A percentile compares a stretch with the other conserved stretches of the same genome.
These are phyloP conservation scores for Paulownia fortunei DNA, from an alignment of 257 asterid genomes.

Conservation along the genomic window DNA sequence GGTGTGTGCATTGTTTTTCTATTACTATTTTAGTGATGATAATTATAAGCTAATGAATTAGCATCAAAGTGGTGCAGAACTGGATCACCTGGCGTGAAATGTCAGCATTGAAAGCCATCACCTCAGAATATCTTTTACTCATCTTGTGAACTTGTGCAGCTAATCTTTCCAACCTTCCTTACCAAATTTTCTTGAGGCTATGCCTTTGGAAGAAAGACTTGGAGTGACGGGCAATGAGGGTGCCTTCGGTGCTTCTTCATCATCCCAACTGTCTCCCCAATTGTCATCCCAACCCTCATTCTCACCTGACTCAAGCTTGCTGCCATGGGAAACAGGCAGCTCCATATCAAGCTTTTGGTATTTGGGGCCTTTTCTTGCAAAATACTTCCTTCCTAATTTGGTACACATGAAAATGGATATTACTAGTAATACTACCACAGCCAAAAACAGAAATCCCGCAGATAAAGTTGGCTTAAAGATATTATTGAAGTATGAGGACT, in stretches of 20 bases:
- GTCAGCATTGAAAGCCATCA: background rate
- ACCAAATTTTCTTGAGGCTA: conserved; percentile 56
- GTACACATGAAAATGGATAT: conserved; percentile 46
- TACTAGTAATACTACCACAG: conserved; percentile 39
- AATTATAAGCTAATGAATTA: background rate
- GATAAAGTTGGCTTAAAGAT: conserved; percentile 35
- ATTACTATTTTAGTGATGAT: background rate
- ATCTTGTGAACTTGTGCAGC: conserved; percentile 9
- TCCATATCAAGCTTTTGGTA: conserved; percentile 75
- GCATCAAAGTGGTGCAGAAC: conserved; percentile 1
- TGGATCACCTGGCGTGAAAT: background rate
- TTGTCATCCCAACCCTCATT: conserved; percentile 78
- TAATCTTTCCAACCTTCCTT: conserved; percentile 89
- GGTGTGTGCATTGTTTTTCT: background rate
- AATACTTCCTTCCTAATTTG: conserved; percentile 42
- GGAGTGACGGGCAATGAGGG: conserved; percentile 70
- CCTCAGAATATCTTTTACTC: conserved; percentile 12
- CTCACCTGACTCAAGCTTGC: conserved; percentile 41
- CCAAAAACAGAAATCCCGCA: conserved; percentile 46
- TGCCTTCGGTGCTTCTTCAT: conserved; percentile 73
- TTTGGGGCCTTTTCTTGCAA: conserved; percentile 42
- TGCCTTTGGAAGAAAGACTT: conserved; percentile 57
- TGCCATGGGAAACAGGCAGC: conserved; percentile 66
- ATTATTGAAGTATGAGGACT: conserved; percentile 33
- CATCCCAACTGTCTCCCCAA: conserved; percentile 91